Percentiles rank a stretch among this genome's conserved stretches.
Conservation (phyloP, 2,329 filamentous ascomycete genomes). For the Cladophialophora exuberans region DNA sequence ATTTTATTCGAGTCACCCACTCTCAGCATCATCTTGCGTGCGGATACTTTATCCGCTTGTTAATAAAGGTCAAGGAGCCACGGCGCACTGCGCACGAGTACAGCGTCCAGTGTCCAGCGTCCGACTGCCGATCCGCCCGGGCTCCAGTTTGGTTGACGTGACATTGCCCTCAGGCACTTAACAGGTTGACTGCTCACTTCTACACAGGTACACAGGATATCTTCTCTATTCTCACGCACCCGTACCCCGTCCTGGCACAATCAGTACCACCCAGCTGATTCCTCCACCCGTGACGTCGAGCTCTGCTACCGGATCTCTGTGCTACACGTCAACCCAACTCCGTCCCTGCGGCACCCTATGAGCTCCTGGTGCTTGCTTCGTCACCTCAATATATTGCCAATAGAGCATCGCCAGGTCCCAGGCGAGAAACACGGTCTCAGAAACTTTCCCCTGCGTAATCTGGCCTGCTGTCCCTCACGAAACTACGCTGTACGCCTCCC, state of each 20-base stretch:
- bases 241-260: background rate
- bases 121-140: constrained; percentile 11
- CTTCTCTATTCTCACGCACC: background rate
- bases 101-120: constrained; percentile 9
- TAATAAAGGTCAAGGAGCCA: constrained; percentile 5
- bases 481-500: constrained; percentile 5
- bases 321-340: constrained; percentile 9
- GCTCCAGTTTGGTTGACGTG: background rate
- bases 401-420: constrained; percentile 19
- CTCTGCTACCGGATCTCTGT: constrained; percentile 12
- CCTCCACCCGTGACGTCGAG: background rate
- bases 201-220: too few species aligned
- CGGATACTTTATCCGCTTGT: constrained; percentile 8
- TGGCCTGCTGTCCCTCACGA: background rate
- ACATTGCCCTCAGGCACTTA: background rate
- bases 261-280: constrained; percentile 3
- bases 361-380: background rate
- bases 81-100: background rate
- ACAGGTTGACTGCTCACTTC: constrained; percentile 2
- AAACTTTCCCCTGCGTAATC: constrained; percentile 6
- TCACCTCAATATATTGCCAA: constrained; percentile 18
- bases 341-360: constrained; percentile 13
- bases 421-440: constrained; percentile 18
- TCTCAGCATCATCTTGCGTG: background rate
- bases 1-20: background rate